Evolutionary conservation across 768 basidiomycete species (phyloP), one percentile per base, ranked within the genome.

Genomic region (Auriscalpium orientale): DNA sequence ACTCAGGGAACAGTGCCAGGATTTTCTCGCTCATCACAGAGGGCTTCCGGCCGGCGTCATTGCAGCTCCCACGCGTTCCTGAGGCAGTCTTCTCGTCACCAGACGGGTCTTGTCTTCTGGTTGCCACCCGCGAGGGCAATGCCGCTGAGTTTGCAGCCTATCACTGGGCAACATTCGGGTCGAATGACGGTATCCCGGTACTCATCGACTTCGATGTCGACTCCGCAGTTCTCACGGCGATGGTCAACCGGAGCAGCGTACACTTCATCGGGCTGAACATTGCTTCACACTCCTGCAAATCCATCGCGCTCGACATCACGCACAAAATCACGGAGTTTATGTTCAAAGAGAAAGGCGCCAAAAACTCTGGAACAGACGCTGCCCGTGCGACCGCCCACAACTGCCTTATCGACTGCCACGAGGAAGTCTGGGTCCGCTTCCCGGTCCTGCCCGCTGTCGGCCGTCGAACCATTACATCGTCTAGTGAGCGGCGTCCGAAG

Each of bases 401-500:
- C 53, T 75, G 69, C 46, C 67, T 84, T 11, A 67, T 84, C 16
- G 79, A 81, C 58, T 82, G 80, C 53, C 75, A 80, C 51, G 65
- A 73, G 0, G 80, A 82, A 13, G 77, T 82, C 20, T 84, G 82
- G 82, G 80, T 74, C 5, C 76, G 82, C 10, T 84, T 82, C 62
- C 82, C 82, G 0, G 82, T 84, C 3, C 58, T 79, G 2, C 70
- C 82, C 2, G 80, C 82, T 0, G 72, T 84, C 16, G 71, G 73
- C 37, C 73, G 78, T 8, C 71, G 74, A 34, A 78, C 77, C 0
- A 70, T 76, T 43, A 66, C 70, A 0, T 68, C 71, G 0, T 71
- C 71, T 4, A 65, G 64, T 20, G 61, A 68, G 9, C 66, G 74
- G n/a, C 66, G 59, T 9, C 54, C 63, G 4, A 73, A 69, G 45